Conservation (phyloP, 345 rosid species). For the Erucastrum elatum region DNA sequence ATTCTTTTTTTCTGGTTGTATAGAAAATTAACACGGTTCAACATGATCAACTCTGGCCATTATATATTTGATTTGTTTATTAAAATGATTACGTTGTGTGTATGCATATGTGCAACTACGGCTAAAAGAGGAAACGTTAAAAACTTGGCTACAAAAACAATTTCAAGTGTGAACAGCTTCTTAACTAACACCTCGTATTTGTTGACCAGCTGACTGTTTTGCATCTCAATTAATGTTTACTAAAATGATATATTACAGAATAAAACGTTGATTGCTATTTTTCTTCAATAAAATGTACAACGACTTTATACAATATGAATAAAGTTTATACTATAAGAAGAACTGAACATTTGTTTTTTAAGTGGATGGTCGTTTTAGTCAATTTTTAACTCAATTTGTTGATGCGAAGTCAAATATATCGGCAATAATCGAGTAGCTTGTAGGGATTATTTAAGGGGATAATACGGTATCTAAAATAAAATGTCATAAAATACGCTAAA, state of each 20-base stretch:
- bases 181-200: conserved; percentile 1
- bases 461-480: not conserved
- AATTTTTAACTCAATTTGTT: not conserved
- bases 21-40: not conserved
- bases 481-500: not conserved
- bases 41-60: not conserved
- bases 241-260: not conserved
- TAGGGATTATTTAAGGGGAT: conserved; percentile 1
- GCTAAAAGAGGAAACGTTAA: conserved; percentile 10
- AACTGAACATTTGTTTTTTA: not conserved
- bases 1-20: not conserved
- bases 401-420: conserved; percentile 33
- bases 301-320: not conserved
- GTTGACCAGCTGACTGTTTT: conserved; percentile 20
- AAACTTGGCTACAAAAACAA: conserved; percentile 8
- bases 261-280: not conserved
- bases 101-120: conserved; percentile 14
- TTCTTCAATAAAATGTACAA: not conserved
- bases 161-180: conserved; percentile 30
- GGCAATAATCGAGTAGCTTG: conserved; percentile 17
- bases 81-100: conserved; percentile 11
- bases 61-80: not conserved
- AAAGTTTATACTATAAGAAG: not conserved
- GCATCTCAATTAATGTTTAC: not conserved
- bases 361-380: conserved; percentile 18